Evolutionary conservation across 352 stramenopile species (phyloP).

Genomic region (Albugo candida): DNA sequence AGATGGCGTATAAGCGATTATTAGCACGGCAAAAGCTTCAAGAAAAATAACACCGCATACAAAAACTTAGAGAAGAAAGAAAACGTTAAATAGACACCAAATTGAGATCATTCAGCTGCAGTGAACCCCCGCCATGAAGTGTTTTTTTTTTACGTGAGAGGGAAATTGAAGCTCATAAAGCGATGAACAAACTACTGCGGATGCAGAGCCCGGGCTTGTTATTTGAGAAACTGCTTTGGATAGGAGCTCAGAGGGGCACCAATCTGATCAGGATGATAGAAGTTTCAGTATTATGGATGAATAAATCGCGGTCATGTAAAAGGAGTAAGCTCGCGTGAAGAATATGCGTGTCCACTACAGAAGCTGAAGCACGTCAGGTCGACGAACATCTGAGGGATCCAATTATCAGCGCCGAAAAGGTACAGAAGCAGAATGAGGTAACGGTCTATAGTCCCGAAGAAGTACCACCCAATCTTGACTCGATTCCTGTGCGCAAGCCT

Average conservation of each 20-base stretch:
- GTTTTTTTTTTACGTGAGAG: slow-evolving; percentile 12
- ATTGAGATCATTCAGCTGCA: too few relatives aligned
- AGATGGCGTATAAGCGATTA: slow-evolving; percentile 37
- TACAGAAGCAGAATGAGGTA: not conserved
- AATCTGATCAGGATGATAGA: too few relatives aligned
- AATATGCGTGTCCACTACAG: too few relatives aligned
- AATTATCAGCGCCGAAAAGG: not conserved
- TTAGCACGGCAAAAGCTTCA: slow-evolving; percentile 33
- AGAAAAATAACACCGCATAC: slow-evolving; percentile 17
- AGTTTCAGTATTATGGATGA: too few relatives aligned
- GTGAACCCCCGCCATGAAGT: not conserved
- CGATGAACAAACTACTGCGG: too few relatives aligned
- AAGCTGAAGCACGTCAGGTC: too few relatives aligned
- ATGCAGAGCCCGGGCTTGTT: too few relatives aligned
- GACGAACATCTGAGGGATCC: not conserved
- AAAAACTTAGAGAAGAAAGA: slow-evolving; percentile 12
- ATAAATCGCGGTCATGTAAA: too few relatives aligned
- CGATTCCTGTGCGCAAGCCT: not conserved
- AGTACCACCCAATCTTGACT: slow-evolving; percentile 5
- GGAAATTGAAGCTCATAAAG: slow-evolving; percentile 38
- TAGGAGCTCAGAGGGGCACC: too few relatives aligned
- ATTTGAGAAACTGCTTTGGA: too few relatives aligned
- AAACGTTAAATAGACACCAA: slow-evolving; percentile 2
- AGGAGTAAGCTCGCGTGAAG: too few relatives aligned
- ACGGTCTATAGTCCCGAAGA: slow-evolving; percentile 3